These are phyloP conservation scores for Gossypium rotundifolium DNA, from an alignment of 345 rosid species.

Conservation along the genomic window DNA sequence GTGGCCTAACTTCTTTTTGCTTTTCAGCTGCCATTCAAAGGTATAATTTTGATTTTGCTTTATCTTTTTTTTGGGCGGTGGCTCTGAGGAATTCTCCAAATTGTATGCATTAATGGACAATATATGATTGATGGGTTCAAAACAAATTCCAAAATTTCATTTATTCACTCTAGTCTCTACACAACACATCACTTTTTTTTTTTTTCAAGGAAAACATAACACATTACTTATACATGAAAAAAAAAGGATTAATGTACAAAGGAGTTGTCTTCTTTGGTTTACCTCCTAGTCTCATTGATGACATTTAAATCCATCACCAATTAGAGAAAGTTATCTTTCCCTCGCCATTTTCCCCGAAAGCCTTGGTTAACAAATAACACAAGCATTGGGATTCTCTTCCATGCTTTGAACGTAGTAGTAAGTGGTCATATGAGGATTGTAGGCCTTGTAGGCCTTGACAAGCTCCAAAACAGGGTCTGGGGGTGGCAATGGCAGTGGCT, in stretches of 20 bases:
- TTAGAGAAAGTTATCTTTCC: background rate
- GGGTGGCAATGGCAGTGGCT: slow-evolving; percentile 19
- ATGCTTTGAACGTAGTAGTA: slow-evolving; percentile 78
- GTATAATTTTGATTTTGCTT: background rate
- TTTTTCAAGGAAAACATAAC: background rate
- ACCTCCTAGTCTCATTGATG: slow-evolving; percentile 21
- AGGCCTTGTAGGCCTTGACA: slow-evolving; percentile 71
- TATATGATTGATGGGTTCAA: background rate
- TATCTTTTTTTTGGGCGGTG: background rate
- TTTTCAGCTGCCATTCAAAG: background rate
- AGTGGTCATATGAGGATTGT: slow-evolving; percentile 67
- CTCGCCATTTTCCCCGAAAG: background rate
- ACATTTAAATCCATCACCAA: slow-evolving; percentile 23
- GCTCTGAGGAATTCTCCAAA: background rate
- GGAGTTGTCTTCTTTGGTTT: background rate
- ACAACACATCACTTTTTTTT: background rate
- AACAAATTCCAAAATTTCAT: slow-evolving; percentile 12
- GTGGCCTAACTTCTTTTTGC: background rate
- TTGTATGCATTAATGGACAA: background rate
- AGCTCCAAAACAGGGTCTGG: slow-evolving; percentile 68
- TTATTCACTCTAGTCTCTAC: slow-evolving; percentile 7
- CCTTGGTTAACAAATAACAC: slow-evolving; percentile 47
- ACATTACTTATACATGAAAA: background rate
- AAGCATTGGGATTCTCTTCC: slow-evolving; percentile 93
- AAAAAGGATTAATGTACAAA: background rate